Evolutionary conservation across 2,329 filamentous ascomycete genomes (phyloP), one percentile per base, ranked within the genome.

Genomic region (Aspergillus texensis): DNA sequence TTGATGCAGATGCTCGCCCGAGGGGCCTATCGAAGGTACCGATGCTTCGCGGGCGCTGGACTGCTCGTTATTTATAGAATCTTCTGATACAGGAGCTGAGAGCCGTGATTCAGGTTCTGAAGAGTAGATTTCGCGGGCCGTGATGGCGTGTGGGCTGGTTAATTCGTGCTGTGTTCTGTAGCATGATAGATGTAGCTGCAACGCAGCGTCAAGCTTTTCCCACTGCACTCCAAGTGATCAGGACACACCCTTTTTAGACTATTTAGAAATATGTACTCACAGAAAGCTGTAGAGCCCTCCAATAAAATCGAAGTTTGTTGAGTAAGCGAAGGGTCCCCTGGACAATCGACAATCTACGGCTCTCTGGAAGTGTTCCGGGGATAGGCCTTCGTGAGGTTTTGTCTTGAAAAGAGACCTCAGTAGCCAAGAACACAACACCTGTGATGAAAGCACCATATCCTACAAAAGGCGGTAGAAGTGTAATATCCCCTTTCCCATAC

Each of bases 231-330:
- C 26, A n/a, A 2, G 16, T 28, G 2, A 26, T 50, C 30, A 50
- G 46, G 3, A 30, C 8, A n/a, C 16, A 0, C 9, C 16, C 14
- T 30, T 3, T n/a, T 3, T 28, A 14, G 14, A 36, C 26, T 14
- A 48, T 30, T 12, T n/a, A 6, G 21, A 4, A 41, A 24, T 6
- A n/a, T 28, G 14, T 32, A 46, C 56, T 58, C 26, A 58, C 56
- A 43, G 39, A 45, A 58, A 30, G 41, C 3, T 58, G 39, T 12
- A 58, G 34, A 19, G 41, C 56, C n/a, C 30, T 58, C 56, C 56
- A 58, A 58, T 58, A 48, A 3, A 32, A 30, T 14, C 56, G 36
- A 28, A 46, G 56, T 19, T n/a, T 32, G 21, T 50, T 39, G 4
- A 58, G 26, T 32, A 58, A 46, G 12, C 24, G 14, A 28, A 58